Percentiles rank a stretch among this genome's conserved stretches.
These are phyloP conservation scores for Acer yangbiense DNA, from an alignment of 345 rosid species.

Conservation along the genomic window DNA sequence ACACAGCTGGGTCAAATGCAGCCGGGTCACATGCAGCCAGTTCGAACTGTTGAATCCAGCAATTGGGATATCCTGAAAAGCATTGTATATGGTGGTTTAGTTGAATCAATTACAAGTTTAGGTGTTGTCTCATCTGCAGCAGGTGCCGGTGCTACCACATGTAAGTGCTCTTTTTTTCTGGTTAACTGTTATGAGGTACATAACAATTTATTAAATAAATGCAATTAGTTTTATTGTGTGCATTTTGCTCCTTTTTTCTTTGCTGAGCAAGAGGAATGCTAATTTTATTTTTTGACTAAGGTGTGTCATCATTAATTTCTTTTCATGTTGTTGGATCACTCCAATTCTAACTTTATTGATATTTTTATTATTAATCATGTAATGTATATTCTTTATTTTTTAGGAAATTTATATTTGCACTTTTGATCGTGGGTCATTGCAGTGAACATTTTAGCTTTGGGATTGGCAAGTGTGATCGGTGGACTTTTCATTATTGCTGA, in stretches of 20 bases:
- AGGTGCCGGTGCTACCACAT: conserved; percentile 66
- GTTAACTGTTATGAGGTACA: not conserved
- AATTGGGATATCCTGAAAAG: conserved; percentile 70
- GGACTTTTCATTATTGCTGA: conserved; percentile 67
- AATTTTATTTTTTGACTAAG: not conserved
- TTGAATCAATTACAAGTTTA: conserved; percentile 76
- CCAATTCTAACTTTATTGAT: not conserved
- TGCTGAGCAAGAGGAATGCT: not conserved
- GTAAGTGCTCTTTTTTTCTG: conserved; percentile 47
- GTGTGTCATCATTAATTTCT: not conserved
- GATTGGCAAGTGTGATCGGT: conserved; percentile 77
- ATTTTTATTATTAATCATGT: not conserved
- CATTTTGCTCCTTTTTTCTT: not conserved
- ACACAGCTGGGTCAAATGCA: not conserved
- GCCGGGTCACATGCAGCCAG: not conserved
- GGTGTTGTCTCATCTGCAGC: conserved; percentile 88
- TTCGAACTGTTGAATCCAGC: conserved; percentile 23
- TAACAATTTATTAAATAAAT: not conserved
- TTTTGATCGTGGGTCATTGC: conserved; percentile 31
- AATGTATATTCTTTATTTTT: not conserved
- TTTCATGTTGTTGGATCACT: not conserved
- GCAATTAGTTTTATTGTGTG: not conserved
- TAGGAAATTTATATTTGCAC: not conserved
- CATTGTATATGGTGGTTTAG: conserved; percentile 84
- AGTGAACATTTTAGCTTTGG: conserved; percentile 81